Evolutionary conservation across 140 eudicot species (phyloP), one percentile per base, ranked within the genome.

Genomic region (Stevia rebaudiana): DNA sequence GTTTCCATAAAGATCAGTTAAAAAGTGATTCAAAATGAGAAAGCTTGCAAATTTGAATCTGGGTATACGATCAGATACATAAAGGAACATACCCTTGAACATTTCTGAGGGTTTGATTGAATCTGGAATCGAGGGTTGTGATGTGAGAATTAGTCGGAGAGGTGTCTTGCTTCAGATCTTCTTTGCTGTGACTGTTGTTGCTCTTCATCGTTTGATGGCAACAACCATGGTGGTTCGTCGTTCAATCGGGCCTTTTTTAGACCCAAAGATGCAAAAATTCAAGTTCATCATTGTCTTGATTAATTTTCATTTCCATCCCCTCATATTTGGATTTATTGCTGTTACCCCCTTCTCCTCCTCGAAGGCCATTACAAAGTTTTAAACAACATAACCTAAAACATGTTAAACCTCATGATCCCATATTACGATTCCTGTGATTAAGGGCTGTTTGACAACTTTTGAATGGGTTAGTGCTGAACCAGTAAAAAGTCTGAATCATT

Each of bases 81-180:
- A 42, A 55, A 16, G 24, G 21, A 40, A 23, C 62, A 74, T 67
- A 89, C 97, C 97, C 97, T 80, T 90, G 95, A 86, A 90, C 95
- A 86, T 78, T 90, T 64, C 86, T 70, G 47, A 90, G 95, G 37
- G 94, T 90, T 78, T 90, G 95, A 63, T 90, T 90, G 81, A 90
- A 89, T 84, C 97, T 82, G 70, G 97, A 89, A 86, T 89, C 97
- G 15, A 81, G 80, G 82, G 68, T 69, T 55, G 84, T 66, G 60
- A 67, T 47, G 21, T 76, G 69, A 16, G 83, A 58, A 54, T 59
- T 50, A 67, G 50, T 59, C 9, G 76, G 48, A 22, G 80, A 63
- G 37, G 73, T 30, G 13, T 71, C 58, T 28, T 69, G 68, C 72
- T 68, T 63, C 19, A 30, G 79, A 76, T 85, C 83, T n/a, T 85